Evolutionary conservation across 306 rosid genomes (phyloP).

Genomic region (Malus orientalis): DNA sequence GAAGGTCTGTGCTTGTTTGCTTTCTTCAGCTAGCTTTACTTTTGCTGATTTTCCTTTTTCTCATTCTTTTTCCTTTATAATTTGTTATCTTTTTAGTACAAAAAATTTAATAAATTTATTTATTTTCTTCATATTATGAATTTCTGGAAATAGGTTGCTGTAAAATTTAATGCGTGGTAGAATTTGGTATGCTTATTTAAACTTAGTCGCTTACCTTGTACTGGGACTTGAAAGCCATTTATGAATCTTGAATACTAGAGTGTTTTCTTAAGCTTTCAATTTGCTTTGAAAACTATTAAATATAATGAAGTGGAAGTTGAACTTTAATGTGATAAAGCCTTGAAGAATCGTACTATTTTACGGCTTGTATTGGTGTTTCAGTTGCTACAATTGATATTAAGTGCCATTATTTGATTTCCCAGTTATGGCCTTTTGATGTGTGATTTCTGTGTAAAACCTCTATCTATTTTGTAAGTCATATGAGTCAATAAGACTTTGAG

Average conservation of each 20-base stretch:
- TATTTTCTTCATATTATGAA: conserved; percentile 2
- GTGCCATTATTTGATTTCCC: neutral
- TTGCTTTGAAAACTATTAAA: neutral
- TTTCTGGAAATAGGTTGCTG: conserved; percentile 8
- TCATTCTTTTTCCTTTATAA: neutral
- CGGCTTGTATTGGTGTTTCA: neutral
- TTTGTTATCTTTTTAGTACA: neutral
- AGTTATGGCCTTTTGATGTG: neutral
- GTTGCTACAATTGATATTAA: neutral
- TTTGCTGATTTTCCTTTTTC: neutral
- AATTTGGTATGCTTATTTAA: neutral
- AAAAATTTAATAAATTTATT: neutral
- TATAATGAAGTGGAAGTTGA: neutral
- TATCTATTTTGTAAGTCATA: neutral
- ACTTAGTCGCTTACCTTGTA: neutral
- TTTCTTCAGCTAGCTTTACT: neutral
- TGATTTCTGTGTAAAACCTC: neutral
- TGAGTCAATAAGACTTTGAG: conserved; percentile 12
- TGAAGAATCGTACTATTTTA: neutral
- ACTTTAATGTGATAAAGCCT: neutral
- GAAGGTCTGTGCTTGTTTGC: conserved; percentile 48
- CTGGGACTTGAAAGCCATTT: neutral
- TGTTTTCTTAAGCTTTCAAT: neutral
- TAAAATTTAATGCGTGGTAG: neutral
- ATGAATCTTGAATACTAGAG: neutral